These are phyloP conservation scores for Tylopilus intermedius DNA, from an alignment of 768 basidiomycete species.

Conservation along the genomic window DNA sequence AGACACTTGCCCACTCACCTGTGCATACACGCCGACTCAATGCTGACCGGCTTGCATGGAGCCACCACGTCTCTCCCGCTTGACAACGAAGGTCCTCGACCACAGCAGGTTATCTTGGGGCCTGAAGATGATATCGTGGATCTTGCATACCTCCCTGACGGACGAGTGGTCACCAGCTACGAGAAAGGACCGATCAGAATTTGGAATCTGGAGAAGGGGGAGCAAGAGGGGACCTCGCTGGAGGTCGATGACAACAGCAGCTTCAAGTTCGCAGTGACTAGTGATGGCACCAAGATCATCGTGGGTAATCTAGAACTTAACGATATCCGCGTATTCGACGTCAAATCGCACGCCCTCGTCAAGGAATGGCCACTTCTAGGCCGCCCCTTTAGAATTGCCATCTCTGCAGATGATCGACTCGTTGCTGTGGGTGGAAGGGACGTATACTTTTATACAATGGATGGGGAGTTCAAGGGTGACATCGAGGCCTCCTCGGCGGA, in stretches of 20 bases:
- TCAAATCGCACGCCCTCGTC: neutral
- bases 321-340: neutral
- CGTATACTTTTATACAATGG: neutral
- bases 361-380: neutral
- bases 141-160: slow-evolving; percentile 1
- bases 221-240: too few relatives aligned
- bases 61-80: too few relatives aligned
- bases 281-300: slow-evolving; percentile 2
- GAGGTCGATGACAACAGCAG: too few relatives aligned
- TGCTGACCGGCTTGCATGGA: too few relatives aligned
- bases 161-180: neutral
- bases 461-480: neutral
- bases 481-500: too few relatives aligned
- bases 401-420: slow-evolving; percentile 1
- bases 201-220: neutral
- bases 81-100: too few relatives aligned
- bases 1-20: too few relatives aligned
- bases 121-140: too few relatives aligned
- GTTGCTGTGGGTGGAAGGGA: neutral
- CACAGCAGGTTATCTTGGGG: too few relatives aligned
- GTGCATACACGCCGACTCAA: too few relatives aligned
- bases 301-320: too few relatives aligned
- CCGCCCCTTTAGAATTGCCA: fast-evolving
- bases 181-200: neutral
- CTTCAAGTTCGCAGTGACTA: neutral